These are phyloP conservation scores for Ogataea polymorpha DNA, from an alignment of 805 yeast species.

Conservation along the genomic window DNA sequence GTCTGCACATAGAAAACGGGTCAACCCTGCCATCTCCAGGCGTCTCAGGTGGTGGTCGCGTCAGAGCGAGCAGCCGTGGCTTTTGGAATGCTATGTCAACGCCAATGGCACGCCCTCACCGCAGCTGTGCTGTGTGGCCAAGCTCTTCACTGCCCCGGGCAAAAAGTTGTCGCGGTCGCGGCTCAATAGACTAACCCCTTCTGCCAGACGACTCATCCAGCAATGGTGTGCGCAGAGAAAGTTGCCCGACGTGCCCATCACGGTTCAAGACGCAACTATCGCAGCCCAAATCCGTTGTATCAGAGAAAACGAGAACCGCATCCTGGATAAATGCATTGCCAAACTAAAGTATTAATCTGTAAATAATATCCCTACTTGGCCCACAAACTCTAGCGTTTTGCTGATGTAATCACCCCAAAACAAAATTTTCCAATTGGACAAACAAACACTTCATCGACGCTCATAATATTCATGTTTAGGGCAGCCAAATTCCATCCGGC, in stretches of 20 bases:
- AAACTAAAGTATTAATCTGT: neutral
- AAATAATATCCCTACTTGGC: neutral
- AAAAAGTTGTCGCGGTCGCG: neutral
- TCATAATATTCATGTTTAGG: constrained; percentile 4
- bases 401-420: constrained; percentile 6
- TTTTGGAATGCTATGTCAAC: constrained; percentile 37
- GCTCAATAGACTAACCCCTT: constrained; percentile 2
- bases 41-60: constrained; percentile 7
- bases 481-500: constrained; percentile 6
- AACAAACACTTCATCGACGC: constrained; percentile 1
- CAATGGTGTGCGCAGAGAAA: constrained; percentile 10
- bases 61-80: constrained; percentile 17
- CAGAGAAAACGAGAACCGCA: neutral
- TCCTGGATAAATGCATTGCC: constrained; percentile 3
- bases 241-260: neutral
- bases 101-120: constrained; percentile 43
- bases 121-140: constrained; percentile 42
- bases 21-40: constrained; percentile 4
- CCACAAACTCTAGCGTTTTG: neutral
- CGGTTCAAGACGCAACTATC: neutral
- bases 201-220: constrained; percentile 5
- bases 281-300: constrained; percentile 1
- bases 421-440: constrained; percentile 18
- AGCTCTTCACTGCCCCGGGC: constrained; percentile 28
- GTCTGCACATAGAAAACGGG: constrained; percentile 9